Conservation (phyloP, 352 stramenopile species). For the Phytopythium ostracodes region DNA sequence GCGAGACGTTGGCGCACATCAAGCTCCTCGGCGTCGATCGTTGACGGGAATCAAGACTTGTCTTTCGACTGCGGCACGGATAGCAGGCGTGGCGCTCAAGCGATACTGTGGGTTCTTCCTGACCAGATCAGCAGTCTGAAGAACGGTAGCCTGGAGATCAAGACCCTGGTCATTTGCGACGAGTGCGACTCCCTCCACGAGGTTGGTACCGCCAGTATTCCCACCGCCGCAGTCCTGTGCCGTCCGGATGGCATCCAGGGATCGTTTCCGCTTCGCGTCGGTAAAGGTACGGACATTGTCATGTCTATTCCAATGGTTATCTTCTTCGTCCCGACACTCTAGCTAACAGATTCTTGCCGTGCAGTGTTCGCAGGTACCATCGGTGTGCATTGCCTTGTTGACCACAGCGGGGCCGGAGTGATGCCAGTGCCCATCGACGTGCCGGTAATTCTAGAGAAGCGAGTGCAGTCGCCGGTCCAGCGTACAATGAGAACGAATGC, state of each 20-base stretch:
- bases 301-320: neutral
- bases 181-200: slow-evolving; percentile 9
- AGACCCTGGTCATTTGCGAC: slow-evolving; percentile 10
- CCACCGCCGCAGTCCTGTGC: slow-evolving; percentile 34
- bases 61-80: neutral
- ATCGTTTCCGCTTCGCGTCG: slow-evolving; percentile 29
- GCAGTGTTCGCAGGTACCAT: slow-evolving; percentile 3
- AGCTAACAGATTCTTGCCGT: neutral
- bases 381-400: slow-evolving; percentile 9
- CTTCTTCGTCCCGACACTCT: neutral
- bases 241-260: slow-evolving; percentile 34
- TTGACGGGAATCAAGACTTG: neutral
- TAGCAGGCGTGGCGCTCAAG: neutral
- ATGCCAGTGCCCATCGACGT: neutral
- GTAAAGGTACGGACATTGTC: slow-evolving; percentile 18
- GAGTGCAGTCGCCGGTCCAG: neutral
- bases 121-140: slow-evolving; percentile 15
- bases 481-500: neutral
- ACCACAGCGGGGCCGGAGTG: slow-evolving; percentile 3
- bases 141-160: slow-evolving; percentile 11
- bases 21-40: neutral
- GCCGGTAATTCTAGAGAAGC: too few species aligned
- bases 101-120: slow-evolving; percentile 11
- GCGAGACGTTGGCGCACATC: slow-evolving; percentile 7
- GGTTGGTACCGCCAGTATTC: slow-evolving; percentile 22